A percentile compares a stretch with the other conserved stretches of the same genome.
These are phyloP conservation scores for Scedosporium apiospermum DNA, from an alignment of 2,329 filamentous ascomycete genomes.

Conservation along the genomic window DNA sequence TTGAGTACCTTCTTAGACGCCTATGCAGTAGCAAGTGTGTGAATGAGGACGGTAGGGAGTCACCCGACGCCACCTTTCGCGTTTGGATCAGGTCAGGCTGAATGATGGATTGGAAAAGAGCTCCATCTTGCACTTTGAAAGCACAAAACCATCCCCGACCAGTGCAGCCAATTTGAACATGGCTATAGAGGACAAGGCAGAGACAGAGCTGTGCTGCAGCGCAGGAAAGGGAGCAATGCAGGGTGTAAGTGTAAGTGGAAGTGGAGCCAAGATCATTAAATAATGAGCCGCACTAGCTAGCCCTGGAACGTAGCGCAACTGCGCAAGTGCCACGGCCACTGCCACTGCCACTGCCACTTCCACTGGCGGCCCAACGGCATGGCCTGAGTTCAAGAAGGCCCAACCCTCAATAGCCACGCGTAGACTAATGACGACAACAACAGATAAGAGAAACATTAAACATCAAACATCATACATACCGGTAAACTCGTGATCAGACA, in stretches of 20 bases:
- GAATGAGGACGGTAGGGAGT: too few relatives aligned
- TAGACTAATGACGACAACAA: not conserved
- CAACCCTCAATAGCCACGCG: too few relatives aligned
- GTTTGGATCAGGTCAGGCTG: too few relatives aligned
- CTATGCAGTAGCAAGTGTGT: too few relatives aligned
- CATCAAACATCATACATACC: slow-evolving; percentile 32
- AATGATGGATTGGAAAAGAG: too few relatives aligned
- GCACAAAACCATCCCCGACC: too few relatives aligned
- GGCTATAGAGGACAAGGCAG: not conserved
- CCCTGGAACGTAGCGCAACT: not conserved
- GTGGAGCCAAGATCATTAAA: not conserved
- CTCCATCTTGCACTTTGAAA: too few relatives aligned
- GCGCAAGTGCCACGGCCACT: not conserved
- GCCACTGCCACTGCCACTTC: not conserved
- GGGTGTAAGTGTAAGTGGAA: not conserved
- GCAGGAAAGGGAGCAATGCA: not conserved
- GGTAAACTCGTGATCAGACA: slow-evolving; percentile 60
- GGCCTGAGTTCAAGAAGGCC: slow-evolving; percentile 6
- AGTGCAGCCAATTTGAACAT: too few relatives aligned
- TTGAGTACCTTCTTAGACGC: not conserved
- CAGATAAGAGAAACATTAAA: not conserved
- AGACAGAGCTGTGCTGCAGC: not conserved
- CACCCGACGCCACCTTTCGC: too few relatives aligned
- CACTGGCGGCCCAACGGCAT: slow-evolving; percentile 6
- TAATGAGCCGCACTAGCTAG: not conserved